Conservation (phyloP, 164 flowering plant species). For the Protea cynaroides region DNA sequence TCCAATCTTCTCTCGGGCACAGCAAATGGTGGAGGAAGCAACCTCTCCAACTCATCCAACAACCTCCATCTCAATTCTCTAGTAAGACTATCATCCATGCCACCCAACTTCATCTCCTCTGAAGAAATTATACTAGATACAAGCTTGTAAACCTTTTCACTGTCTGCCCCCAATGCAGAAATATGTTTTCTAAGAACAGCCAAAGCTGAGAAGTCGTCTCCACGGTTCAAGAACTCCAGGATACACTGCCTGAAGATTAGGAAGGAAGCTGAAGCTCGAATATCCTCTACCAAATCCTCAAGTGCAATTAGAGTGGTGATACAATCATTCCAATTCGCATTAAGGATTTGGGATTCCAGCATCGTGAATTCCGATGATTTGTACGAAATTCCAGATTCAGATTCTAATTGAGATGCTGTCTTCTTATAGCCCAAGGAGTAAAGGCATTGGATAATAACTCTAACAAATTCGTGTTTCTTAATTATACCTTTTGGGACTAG, state of each 20-base stretch:
- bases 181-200: slow-evolving; percentile 40
- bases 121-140: slow-evolving; percentile 37
- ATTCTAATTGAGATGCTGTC: slow-evolving; percentile 63
- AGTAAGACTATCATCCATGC: slow-evolving; percentile 22
- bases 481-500: slow-evolving; percentile 60
- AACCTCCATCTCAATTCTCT: slow-evolving; percentile 35
- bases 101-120: slow-evolving; percentile 29
- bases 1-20: slow-evolving; percentile 47
- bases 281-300: slow-evolving; percentile 38
- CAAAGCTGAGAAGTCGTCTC: slow-evolving; percentile 52
- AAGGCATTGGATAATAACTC: slow-evolving; percentile 58
- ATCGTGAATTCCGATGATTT: slow-evolving; percentile 34
- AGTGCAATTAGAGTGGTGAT: slow-evolving; percentile 32
- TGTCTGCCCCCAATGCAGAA: slow-evolving; percentile 32
- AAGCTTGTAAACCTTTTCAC: slow-evolving; percentile 48
- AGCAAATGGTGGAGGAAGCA: slow-evolving; percentile 55
- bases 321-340: slow-evolving; percentile 63
- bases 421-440: slow-evolving; percentile 64
- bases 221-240: slow-evolving; percentile 46
- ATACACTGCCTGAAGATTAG: slow-evolving; percentile 52
- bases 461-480: slow-evolving; percentile 57
- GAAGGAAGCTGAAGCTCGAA: slow-evolving; percentile 45
- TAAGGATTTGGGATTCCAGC: slow-evolving; percentile 45
- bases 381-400: slow-evolving; percentile 52
- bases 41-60: slow-evolving; percentile 47